Percentiles rank a stretch among this genome's conserved stretches.
Conservation (phyloP, 202 grass and related monocot species). For the Carex arenaria region DNA sequence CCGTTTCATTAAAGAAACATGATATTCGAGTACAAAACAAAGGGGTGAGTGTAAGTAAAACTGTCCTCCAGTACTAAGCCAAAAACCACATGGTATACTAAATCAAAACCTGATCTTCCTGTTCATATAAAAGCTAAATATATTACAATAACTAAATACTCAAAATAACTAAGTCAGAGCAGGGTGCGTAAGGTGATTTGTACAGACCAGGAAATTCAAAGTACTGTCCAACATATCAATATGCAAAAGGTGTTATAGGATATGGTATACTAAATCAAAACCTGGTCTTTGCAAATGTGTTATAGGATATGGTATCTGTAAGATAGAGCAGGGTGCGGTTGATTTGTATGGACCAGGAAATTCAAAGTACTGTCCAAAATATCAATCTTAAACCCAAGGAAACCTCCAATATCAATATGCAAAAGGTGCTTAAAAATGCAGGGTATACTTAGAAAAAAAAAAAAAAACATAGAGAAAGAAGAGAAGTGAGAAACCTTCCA, state of each 20-base stretch:
- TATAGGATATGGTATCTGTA: neutral
- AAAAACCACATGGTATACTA: no score
- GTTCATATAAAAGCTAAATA: no score
- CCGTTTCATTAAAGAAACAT: no score
- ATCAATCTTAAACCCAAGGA: neutral
- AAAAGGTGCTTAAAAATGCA: neutral
- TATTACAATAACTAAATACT: no score
- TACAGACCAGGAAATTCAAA: neutral
- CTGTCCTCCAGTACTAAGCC: no score
- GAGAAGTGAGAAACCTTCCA: slow-evolving; percentile 50
- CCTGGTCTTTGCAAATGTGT: neutral
- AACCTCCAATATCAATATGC: neutral
- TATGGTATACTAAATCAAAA: no score
- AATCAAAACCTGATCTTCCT: no score
- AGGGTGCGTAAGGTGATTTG: neutral
- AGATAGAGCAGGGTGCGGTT: neutral
- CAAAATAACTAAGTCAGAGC: no score
- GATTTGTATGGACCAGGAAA: neutral
- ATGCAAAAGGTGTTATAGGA: neutral
- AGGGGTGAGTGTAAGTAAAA: no score
- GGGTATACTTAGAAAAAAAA: neutral
- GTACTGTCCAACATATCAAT: neutral
- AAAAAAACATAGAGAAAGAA: neutral
- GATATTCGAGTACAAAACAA: no score
- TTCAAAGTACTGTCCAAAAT: neutral